Evolutionary conservation across 106 monocot genomes (phyloP).

Genomic region (Dactylorhiza incarnata): DNA sequence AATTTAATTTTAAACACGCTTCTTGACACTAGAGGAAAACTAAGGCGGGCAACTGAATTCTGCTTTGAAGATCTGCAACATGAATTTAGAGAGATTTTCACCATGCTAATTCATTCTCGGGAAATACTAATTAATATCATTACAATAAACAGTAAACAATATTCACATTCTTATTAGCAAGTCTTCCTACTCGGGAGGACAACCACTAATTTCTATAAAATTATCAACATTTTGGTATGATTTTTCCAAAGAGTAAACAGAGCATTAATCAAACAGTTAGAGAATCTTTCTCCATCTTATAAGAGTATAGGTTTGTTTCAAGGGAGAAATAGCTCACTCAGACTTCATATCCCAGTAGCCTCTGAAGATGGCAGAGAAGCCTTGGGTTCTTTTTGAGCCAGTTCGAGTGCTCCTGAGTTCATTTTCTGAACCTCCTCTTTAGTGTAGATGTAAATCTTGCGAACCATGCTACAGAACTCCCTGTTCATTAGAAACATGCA

Average conservation of each 20-base stretch:
- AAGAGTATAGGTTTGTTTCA: background rate
- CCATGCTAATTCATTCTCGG: too few relatives aligned
- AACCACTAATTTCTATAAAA: too few relatives aligned
- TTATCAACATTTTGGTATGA: background rate
- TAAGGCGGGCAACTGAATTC: conserved; percentile 83
- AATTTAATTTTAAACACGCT: conserved; percentile 83
- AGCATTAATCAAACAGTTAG: background rate
- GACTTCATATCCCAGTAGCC: background rate
- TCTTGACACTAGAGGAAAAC: conserved; percentile 92
- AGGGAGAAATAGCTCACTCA: background rate
- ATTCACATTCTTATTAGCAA: too few relatives aligned
- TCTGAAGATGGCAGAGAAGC: conserved; percentile 10
- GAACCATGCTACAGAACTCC: conserved; percentile 67
- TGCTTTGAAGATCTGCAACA: conserved; percentile 76
- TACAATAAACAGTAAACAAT: background rate
- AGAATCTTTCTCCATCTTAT: too few relatives aligned
- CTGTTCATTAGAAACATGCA: conserved; percentile 15
- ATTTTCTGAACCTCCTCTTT: conserved; percentile 67
- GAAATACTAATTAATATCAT: background rate
- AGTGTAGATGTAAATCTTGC: conserved; percentile 64
- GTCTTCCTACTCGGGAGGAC: too few relatives aligned
- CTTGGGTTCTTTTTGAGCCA: conserved; percentile 20
- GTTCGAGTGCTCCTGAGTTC: conserved; percentile 39
- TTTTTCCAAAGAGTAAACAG: background rate
- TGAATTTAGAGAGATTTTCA: background rate